Conservation (phyloP, 345 rosid genomes). For the Euphorbia tirucalli region DNA sequence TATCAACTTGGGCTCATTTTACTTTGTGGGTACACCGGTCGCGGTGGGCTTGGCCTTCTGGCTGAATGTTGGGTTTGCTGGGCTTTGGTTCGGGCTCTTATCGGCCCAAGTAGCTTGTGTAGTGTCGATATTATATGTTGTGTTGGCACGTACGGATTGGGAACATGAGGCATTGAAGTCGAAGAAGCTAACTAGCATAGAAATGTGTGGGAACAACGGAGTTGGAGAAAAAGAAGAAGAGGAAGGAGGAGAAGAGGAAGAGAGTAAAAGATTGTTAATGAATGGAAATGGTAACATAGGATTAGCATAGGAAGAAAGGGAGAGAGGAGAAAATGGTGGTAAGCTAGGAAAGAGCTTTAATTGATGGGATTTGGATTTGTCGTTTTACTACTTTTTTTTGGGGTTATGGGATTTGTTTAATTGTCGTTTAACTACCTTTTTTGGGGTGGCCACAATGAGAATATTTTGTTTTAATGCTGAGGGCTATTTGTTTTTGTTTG, state of each 20-base stretch:
- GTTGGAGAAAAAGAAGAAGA: too few relatives aligned
- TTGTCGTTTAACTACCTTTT: constrained; percentile 15
- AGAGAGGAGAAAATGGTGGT: too few relatives aligned
- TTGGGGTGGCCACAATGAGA: constrained; percentile 7
- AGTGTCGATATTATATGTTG: constrained; percentile 57
- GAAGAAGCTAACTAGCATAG: constrained; percentile 50
- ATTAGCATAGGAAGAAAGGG: too few relatives aligned
- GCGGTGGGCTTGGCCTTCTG: constrained; percentile 86
- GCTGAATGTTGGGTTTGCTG: constrained; percentile 69
- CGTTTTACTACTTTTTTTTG: constrained; percentile 12
- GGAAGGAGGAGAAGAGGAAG: constrained; percentile 17
- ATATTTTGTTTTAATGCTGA: background rate
- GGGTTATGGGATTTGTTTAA: constrained; percentile 8
- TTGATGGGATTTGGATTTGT: constrained; percentile 13
- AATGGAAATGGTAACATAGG: constrained; percentile 15
- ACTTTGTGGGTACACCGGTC: constrained; percentile 90
- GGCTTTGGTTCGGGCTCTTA: constrained; percentile 86
- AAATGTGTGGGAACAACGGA: constrained; percentile 29
- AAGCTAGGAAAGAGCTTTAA: constrained; percentile 8
- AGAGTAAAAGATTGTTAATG: constrained; percentile 15
- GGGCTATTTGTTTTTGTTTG: background rate
- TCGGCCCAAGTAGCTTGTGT: constrained; percentile 90
- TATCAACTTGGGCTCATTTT: constrained; percentile 78
- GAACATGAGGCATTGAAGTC: constrained; percentile 77
- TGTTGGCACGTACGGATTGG: constrained; percentile 75